These are phyloP conservation scores for Gossypium stocksii DNA, from an alignment of 345 rosid genomes.

Conservation along the genomic window DNA sequence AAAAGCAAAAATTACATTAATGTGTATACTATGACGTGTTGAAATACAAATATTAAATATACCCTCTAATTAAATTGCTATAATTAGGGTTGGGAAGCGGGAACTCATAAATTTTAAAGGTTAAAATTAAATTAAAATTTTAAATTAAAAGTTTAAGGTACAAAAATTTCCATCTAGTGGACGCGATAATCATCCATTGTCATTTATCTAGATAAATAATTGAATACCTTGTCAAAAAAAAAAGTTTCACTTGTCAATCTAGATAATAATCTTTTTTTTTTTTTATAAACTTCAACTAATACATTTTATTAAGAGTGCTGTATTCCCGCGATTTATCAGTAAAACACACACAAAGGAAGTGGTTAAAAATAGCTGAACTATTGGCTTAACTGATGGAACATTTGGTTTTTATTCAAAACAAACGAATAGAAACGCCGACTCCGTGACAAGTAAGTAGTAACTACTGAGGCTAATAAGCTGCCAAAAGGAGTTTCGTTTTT, in stretches of 20 bases:
- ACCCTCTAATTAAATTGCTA: not conserved
- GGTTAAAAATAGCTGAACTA: not conserved
- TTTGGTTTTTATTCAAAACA: not conserved
- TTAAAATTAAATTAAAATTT: too few relatives aligned
- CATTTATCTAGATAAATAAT: too few relatives aligned
- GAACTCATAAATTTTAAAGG: too few relatives aligned
- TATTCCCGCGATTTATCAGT: not conserved
- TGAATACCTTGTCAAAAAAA: too few relatives aligned
- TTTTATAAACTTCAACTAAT: too few relatives aligned
- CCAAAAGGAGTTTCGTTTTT: not conserved
- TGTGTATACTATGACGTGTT: not conserved
- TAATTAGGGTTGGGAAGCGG: too few relatives aligned
- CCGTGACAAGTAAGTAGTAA: not conserved
- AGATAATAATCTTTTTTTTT: too few relatives aligned
- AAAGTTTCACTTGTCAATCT: too few relatives aligned
- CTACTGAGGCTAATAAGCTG: not conserved
- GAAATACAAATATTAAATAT: not conserved
- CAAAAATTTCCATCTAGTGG: too few relatives aligned
- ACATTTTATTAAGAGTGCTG: not conserved
- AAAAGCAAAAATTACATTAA: not conserved
- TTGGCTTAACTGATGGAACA: not conserved
- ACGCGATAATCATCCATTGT: too few relatives aligned
- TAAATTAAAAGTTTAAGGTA: too few relatives aligned
- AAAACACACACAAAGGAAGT: not conserved
- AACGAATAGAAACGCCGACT: not conserved